phyloP scores from a whole-genome alignment of 768 basidiomycete species.

The Kwoniella bestiolae region DNA sequence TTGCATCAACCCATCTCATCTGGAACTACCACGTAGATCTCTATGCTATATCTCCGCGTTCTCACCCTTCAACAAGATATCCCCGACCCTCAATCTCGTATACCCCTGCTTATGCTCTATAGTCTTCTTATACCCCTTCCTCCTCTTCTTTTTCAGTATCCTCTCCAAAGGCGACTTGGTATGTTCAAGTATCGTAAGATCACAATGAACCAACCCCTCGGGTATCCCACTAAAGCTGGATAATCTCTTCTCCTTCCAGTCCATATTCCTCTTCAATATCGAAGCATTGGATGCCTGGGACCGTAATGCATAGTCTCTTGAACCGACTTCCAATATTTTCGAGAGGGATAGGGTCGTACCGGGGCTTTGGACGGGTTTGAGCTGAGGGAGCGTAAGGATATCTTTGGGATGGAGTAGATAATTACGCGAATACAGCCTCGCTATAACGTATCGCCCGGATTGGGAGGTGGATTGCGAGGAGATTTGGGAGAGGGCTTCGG shows the following conservation, averaged over 20 bases:
- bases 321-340: conserved; percentile 90
- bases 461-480: conserved; percentile 76
- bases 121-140: conserved; percentile 96
- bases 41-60: neutral
- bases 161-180: conserved; percentile 91
- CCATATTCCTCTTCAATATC: conserved; percentile 20
- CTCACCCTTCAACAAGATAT: conserved; percentile 64
- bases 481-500: conserved; percentile 74
- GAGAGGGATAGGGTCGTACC: conserved; percentile 80
- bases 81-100: conserved; percentile 89
- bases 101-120: conserved; percentile 92
- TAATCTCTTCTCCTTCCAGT: conserved; percentile 26
- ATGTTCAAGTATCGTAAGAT: conserved; percentile 94
- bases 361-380: conserved; percentile 72
- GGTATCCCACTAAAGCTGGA: conserved; percentile 68
- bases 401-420: conserved; percentile 90
- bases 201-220: conserved; percentile 68
- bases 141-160: conserved; percentile 90
- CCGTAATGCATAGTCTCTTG: conserved; percentile 89
- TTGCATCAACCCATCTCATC: no score
- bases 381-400: conserved; percentile 87
- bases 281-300: conserved; percentile 32
- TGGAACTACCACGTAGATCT: no score
- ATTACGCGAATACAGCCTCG: conserved; percentile 80
- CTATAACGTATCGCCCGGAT: conserved; percentile 76